These are phyloP conservation scores for Nicotiana paniculata DNA, from an alignment of 257 asterid genomes.

Conservation along the genomic window DNA sequence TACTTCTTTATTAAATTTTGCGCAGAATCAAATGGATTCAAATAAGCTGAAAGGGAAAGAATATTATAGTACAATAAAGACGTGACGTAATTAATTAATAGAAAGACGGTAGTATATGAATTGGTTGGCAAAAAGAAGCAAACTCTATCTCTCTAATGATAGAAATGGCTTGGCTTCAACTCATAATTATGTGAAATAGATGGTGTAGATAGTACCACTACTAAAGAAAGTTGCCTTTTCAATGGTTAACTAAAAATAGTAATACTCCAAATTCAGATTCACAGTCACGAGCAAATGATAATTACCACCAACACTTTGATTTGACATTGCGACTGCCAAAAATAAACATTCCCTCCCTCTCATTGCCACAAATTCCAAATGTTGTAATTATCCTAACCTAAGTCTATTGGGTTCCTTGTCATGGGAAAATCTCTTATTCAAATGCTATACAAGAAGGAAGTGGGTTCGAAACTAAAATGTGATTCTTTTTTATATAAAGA, in stretches of 20 bases:
- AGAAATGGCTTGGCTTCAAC: neutral
- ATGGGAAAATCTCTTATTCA: no score
- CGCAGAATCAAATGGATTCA: no score
- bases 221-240: neutral
- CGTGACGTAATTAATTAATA: no score
- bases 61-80: no score
- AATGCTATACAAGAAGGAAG: no score
- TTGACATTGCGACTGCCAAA: neutral
- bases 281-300: neutral
- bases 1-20: no score
- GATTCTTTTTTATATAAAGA: no score
- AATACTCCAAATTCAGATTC: neutral
- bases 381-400: no score
- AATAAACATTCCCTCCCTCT: neutral
- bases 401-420: no score
- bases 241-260: neutral
- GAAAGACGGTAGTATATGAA: neutral
- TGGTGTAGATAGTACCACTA: neutral
- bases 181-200: conserved; percentile 7
- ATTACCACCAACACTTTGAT: neutral
- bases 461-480: no score
- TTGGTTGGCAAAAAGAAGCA: neutral
- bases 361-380: neutral
- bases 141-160: neutral
- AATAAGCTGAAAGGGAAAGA: no score